Conservation (phyloP, 2,329 filamentous ascomycete genomes). For the Sporothrix globosa region DNA sequence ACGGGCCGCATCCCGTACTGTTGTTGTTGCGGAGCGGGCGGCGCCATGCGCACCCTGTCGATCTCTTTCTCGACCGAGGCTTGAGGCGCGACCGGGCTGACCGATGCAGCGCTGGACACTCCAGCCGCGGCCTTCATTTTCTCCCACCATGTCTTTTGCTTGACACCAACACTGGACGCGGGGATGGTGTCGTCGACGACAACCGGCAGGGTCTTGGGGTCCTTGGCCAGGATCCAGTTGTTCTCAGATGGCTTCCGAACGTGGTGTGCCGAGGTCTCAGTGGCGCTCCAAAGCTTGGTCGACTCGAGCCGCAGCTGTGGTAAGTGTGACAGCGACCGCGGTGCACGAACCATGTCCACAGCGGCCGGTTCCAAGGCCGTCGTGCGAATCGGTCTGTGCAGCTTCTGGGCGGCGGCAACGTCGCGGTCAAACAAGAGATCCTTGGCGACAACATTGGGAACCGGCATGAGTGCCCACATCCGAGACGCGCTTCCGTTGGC, state of each 20-base stretch:
- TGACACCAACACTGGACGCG: slow-evolving; percentile 28
- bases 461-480: slow-evolving; percentile 31
- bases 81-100: background rate
- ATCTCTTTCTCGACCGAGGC: slow-evolving; percentile 12
- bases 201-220: slow-evolving; percentile 12
- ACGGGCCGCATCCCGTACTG: slow-evolving; percentile 32
- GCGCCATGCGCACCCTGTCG: slow-evolving; percentile 27
- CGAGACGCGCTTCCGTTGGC: background rate
- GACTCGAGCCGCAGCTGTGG: slow-evolving; percentile 40
- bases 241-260: slow-evolving; percentile 28
- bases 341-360: slow-evolving; percentile 40
- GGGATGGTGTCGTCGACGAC: slow-evolving; percentile 31
- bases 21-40: slow-evolving; percentile 29
- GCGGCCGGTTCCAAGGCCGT: slow-evolving; percentile 39
- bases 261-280: background rate
- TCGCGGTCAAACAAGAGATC: slow-evolving; percentile 33
- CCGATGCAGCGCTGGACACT: background rate
- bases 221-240: slow-evolving; percentile 41
- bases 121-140: slow-evolving; percentile 33
- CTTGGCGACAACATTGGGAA: slow-evolving; percentile 26
- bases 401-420: slow-evolving; percentile 28
- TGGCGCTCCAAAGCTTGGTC: slow-evolving; percentile 39
- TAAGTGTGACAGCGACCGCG: slow-evolving; percentile 38
- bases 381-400: slow-evolving; percentile 32
- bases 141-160: slow-evolving; percentile 36